Evolutionary conservation across 306 rosid genomes (phyloP), one percentile per base, ranked within the genome.

Genomic region (Comarum palustre): DNA sequence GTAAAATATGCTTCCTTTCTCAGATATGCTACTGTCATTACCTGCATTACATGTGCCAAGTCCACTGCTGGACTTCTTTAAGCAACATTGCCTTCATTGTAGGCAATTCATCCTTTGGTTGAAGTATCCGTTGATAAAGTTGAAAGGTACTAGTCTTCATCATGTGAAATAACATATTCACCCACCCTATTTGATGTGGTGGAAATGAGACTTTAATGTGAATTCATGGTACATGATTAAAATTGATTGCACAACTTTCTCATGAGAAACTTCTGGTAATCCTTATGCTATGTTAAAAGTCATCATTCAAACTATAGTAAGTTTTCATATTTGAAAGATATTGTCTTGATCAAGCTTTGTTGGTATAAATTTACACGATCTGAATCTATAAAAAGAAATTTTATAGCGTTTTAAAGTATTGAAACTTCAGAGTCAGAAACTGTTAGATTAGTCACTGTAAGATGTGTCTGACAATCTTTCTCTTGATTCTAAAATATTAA

Each of bases 21-120:
- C 15, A 10, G 43, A 34, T 11, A 19, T 47, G 45, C 45, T 47
- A 20, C 73, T 48, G 9, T 45, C 15, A 31, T 46, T 31, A 29
- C 29, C 73, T 47, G 59, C 73, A 31, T 47, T 47, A 19, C 60
- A 68, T 47, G 73, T 68, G 60, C 43, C 14, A 47, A 46, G 31
- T 47, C 42, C 73, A 8, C 73, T 9, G 73, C 8, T 2, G 43
- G 27, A 48, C 17, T 45, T 45, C 12, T 39, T 38, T 39, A 39
- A 39, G 4, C 31, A 45, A 13, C 39, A 16, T 45, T 67, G 57
- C 41, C 38, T 45, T 67, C 16, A 45, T 25, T 8, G 31, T 10
- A 20, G 69, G 69, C 9, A n/a, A 39, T 64, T 36, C 25, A 36
- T 11, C 48, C 14, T 15, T 8, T 20, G 47, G 8, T 64, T 39